Conservation (phyloP, 805 yeast species). For the Candida montana region DNA sequence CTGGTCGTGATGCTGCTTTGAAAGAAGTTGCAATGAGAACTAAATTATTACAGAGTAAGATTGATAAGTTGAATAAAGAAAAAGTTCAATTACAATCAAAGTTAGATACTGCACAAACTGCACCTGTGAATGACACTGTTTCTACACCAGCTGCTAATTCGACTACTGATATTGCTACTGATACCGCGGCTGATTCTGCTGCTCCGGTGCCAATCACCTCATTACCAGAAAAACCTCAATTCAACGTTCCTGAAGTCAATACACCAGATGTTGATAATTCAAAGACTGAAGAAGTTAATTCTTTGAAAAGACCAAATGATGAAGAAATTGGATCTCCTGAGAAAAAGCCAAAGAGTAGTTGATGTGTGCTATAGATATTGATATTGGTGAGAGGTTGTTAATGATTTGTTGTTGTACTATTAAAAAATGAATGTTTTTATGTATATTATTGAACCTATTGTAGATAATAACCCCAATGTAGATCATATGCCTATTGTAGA, state of each 20-base stretch:
- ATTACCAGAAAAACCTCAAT: slow-evolving; percentile 14
- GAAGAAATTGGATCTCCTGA: slow-evolving; percentile 27
- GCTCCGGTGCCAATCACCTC: slow-evolving; percentile 3
- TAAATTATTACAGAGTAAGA: slow-evolving; percentile 37
- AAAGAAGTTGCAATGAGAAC: slow-evolving; percentile 33
- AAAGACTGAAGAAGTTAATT: slow-evolving; percentile 3
- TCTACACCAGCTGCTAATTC: not conserved
- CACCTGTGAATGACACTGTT: not conserved
- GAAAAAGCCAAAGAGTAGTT: slow-evolving; percentile 21
- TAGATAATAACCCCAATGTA: no score
- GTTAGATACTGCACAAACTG: not conserved
- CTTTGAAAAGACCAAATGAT: slow-evolving; percentile 22
- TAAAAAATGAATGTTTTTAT: no score
- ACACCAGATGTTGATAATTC: no score
- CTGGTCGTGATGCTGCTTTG: slow-evolving; percentile 23
- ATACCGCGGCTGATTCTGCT: no score
- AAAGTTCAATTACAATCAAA: slow-evolving; percentile 33
- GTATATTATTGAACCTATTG: no score
- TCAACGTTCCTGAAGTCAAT: no score
- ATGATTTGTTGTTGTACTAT: no score
- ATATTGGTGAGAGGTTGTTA: no score
- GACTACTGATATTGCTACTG: no score
- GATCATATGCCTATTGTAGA: no score
- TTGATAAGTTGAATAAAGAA: slow-evolving; percentile 31
- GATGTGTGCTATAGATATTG: no score